Conservation (phyloP, 2,329 filamentous ascomycete genomes). For the Moelleriella libera region DNA sequence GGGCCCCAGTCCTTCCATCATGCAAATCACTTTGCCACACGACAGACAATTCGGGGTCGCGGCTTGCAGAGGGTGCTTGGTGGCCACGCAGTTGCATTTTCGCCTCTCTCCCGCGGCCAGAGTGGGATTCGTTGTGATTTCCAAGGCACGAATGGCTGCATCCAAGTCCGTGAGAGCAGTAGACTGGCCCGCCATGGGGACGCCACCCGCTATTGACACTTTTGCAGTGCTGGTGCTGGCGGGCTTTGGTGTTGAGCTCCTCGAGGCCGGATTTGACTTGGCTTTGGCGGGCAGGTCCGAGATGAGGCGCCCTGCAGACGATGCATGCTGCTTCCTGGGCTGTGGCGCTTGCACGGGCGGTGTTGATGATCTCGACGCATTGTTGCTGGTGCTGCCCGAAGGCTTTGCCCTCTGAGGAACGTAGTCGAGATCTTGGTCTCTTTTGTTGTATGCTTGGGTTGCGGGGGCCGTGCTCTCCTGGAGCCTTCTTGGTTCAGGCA, state of each 20-base stretch:
- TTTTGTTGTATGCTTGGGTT: constrained; percentile 64
- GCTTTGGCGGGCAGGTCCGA: constrained; percentile 53
- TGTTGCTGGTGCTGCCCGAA: constrained; percentile 18
- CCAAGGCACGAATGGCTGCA: constrained; percentile 74
- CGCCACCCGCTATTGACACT: constrained; percentile 60
- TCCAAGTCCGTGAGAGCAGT: constrained; percentile 57
- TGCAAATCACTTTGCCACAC: constrained; percentile 90
- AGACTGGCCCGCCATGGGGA: constrained; percentile 69
- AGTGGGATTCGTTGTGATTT: constrained; percentile 81
- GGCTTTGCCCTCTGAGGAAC: constrained; percentile 38
- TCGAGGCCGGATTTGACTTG: constrained; percentile 35
- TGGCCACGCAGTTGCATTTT: constrained; percentile 78
- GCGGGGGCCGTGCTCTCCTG: constrained; percentile 47
- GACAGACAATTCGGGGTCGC: constrained; percentile 85
- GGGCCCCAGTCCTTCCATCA: constrained; percentile 84
- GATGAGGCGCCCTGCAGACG: constrained; percentile 62
- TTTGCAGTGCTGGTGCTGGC: constrained; percentile 41
- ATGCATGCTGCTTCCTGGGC: constrained; percentile 36
- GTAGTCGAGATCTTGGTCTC: constrained; percentile 56
- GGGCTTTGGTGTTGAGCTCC: constrained; percentile 41
- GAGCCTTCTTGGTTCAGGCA: constrained; percentile 46
- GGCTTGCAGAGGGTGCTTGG: constrained; percentile 74
- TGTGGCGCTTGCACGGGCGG: constrained; percentile 18
- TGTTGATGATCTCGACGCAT: constrained; percentile 19
- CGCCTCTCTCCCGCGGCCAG: constrained; percentile 41